Base-by-base conservation (phyloP, 2,329 filamentous ascomycete genomes). In the Diaporthe helianthi region DNA sequence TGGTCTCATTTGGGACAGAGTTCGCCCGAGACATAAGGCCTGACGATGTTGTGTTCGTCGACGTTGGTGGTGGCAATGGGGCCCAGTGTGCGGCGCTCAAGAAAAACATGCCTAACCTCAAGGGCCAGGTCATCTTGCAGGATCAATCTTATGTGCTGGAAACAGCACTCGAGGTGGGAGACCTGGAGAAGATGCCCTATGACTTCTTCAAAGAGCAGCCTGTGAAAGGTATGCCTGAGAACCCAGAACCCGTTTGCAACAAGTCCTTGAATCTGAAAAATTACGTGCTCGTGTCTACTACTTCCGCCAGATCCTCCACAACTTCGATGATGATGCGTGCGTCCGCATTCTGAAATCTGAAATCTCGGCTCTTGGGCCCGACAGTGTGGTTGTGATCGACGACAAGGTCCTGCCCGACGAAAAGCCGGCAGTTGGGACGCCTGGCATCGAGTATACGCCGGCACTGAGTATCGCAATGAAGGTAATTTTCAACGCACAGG, bases 291-390 rank as follows among this genome's bases (percentile, higher is more conserved):
- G 71, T 3, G 73, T 74, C 6, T 76, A 76, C 63, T 77, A 77
- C 65, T 75, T 76, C 47, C 74, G 76, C 33, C 72, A 75, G n/a
- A 74, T 77, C 22, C 47, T 77, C 64, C 76, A 76, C 68, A 74
- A 77, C 49, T 69, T 75, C 41, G 69, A 74, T 33, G 75, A 76
- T 47, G 72, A 22, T 7, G 41, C 71, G 12, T 75, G 74, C 61
- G 64, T 75, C n/a, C 58, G 44, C 41, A 77, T 76, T 24, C 66
- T 77, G 8, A 33, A 69, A 33, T 44, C 72, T 10, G 71, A 74
- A 26, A 12, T 70, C 0, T 49, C 67, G 1, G 75, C 74, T 54
- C 72, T 76, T 69, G 68, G 67, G 2, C 13, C 68, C 1, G 36
- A 72, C n/a, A 75, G 71, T 67, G 65, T 74, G 33, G 67, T 76